A percentile compares a stretch with the other conserved stretches of the same genome.
phyloP scores from a whole-genome alignment of 768 basidiomycete species.

The Termitomyces sp. region DNA sequence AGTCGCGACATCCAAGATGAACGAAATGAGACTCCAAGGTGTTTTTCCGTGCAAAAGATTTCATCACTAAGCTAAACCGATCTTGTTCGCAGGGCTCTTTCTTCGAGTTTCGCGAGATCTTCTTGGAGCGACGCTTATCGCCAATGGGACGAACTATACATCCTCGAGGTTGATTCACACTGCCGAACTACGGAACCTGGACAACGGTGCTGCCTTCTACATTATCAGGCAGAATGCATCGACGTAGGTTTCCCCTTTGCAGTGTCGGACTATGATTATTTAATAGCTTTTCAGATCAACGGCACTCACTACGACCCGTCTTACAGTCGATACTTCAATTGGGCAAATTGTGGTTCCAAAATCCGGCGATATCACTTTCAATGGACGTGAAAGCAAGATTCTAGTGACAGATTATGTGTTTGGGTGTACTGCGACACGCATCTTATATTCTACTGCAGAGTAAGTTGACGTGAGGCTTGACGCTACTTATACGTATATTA shows the following conservation, averaged over 20 bases:
- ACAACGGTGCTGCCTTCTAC: constrained; percentile 44
- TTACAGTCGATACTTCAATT: constrained; percentile 39
- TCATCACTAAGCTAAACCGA: not conserved
- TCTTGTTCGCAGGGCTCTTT: constrained; percentile 36
- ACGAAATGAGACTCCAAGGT: constrained; percentile 53
- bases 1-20: constrained; percentile 45
- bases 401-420: constrained; percentile 46
- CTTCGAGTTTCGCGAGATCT: constrained; percentile 49
- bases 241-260: constrained; percentile 23
- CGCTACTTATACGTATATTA: not conserved
- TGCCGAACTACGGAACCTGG: constrained; percentile 42
- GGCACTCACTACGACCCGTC: constrained; percentile 36
- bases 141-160: constrained; percentile 48
- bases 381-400: constrained; percentile 48
- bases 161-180: constrained; percentile 39
- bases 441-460: constrained; percentile 47
- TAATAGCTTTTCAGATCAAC: constrained; percentile 30
- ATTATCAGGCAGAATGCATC: constrained; percentile 43
- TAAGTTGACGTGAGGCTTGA: constrained; percentile 17
- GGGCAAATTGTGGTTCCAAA: constrained; percentile 36
- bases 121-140: constrained; percentile 37
- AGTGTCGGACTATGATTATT: not conserved
- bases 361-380: constrained; percentile 34
- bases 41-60: not conserved
- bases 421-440: constrained; percentile 27